phyloP scores from a whole-genome alignment of 225 moss, liverwort and hornwort species.

The Lunularia cruciata region DNA sequence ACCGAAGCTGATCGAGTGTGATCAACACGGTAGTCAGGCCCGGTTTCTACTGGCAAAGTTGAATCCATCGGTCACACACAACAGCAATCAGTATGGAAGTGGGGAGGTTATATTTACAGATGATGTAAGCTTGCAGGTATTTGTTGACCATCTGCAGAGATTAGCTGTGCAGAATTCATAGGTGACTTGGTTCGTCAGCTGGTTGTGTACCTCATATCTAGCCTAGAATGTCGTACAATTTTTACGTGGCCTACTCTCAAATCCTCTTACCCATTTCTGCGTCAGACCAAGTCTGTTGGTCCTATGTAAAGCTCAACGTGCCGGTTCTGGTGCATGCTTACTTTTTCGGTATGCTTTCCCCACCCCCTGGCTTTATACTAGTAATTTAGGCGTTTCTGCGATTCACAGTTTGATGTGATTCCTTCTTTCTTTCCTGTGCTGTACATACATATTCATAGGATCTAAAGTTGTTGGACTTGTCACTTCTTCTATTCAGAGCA shows the following conservation, averaged over 20 bases:
- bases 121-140: constrained; percentile 95
- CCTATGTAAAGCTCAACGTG: not conserved
- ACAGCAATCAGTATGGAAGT: constrained; percentile 63
- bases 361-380: not conserved
- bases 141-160: constrained; percentile 92
- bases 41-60: constrained; percentile 93
- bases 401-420: constrained; percentile 28
- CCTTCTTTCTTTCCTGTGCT: too few relatives aligned
- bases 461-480: constrained; percentile 4
- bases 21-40: constrained; percentile 94
- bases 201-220: not conserved
- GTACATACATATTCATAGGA: constrained; percentile 17
- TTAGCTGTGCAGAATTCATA: constrained; percentile 68
- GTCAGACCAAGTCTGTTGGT: not conserved
- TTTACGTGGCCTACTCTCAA: not conserved
- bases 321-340: not conserved
- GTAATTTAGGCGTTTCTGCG: constrained; percentile 13
- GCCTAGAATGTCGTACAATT: not conserved
- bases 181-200: constrained; percentile 4
- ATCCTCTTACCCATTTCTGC: not conserved
- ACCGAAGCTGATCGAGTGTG: constrained; percentile 83
- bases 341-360: not conserved
- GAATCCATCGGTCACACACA: constrained; percentile 89
- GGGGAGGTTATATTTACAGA: constrained; percentile 90
- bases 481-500: constrained; percentile 9